These are phyloP conservation scores for Paramyrothecium sp. DNA, from an alignment of 2,329 filamentous ascomycete species.

Conservation along the genomic window DNA sequence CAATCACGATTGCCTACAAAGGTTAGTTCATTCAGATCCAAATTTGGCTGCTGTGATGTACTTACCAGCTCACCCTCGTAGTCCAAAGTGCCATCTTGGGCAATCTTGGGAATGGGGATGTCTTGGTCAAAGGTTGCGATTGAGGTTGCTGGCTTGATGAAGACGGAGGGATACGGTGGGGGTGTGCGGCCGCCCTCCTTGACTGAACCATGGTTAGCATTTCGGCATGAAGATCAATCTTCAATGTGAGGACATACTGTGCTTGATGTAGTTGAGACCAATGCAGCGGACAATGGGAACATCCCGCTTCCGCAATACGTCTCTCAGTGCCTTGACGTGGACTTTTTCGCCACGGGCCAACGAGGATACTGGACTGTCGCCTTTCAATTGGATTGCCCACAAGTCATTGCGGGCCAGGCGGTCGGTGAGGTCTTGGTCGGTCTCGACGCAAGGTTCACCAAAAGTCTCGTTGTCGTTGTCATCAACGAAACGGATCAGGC, in stretches of 20 bases:
- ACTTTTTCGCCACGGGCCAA: conserved; percentile 23
- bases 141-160: conserved; percentile 47
- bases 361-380: conserved; percentile 19
- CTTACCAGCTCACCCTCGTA: conserved; percentile 48
- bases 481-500: conserved; percentile 33
- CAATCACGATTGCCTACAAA: conserved; percentile 46
- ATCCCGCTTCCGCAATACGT: conserved; percentile 25
- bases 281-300: conserved; percentile 34
- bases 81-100: conserved; percentile 43
- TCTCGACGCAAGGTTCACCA: conserved; percentile 26
- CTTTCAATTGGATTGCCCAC: conserved; percentile 27
- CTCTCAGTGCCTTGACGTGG: conserved; percentile 27
- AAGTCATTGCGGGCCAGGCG: conserved; percentile 20
- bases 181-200: conserved; percentile 50
- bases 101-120: conserved; percentile 44
- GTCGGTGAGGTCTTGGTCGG: conserved; percentile 21
- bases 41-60: rapidly evolving
- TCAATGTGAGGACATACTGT: conserved; percentile 20
- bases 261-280: conserved; percentile 34
- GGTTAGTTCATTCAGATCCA: not conserved
- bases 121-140: conserved; percentile 33
- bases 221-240: not conserved
- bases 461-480: conserved; percentile 28
- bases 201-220: conserved; percentile 29
- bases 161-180: conserved; percentile 47